Evolutionary conservation across 1,284 basidiomycete genomes (phyloP).

Genomic region (Cystodermella granulosa): DNA sequence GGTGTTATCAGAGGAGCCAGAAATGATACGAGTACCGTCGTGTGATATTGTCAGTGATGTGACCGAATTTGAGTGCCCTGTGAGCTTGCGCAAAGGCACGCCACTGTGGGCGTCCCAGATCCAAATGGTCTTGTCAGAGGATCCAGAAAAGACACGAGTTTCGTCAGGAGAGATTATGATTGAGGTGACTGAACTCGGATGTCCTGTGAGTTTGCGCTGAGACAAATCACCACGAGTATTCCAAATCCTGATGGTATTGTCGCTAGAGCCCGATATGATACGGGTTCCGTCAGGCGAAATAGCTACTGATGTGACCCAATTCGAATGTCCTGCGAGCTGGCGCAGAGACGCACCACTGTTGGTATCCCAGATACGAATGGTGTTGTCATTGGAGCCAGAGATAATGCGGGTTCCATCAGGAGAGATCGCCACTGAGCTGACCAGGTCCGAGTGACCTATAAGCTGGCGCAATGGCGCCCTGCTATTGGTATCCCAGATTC

Average conservation of each 20-base stretch:
- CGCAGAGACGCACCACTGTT: not conserved
- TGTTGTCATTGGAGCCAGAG: not conserved
- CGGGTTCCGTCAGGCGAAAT: not conserved
- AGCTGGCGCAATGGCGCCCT: not conserved
- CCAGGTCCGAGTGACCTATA: slow-evolving; percentile 1
- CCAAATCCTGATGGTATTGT: not conserved
- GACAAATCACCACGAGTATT: not conserved
- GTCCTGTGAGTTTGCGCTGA: not conserved
- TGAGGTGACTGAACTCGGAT: slow-evolving; percentile 1
- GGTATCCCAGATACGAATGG: not conserved
- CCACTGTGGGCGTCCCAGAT: not conserved
- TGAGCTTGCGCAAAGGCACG: not conserved
- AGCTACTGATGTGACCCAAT: not conserved
- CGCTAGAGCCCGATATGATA: not conserved
- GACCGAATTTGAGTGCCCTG: not conserved
- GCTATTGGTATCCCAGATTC: slow-evolving; percentile 6
- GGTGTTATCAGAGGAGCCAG: too few species aligned
- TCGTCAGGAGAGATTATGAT: slow-evolving; percentile 7
- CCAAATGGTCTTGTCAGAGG: too few species aligned
- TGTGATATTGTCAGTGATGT: too few species aligned
- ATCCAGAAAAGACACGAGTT: not conserved
- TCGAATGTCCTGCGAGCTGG: not conserved
- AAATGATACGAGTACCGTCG: too few species aligned
- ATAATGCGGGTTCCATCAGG: slow-evolving; percentile 7
- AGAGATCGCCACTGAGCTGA: slow-evolving; percentile 4